phyloP scores from a whole-genome alignment of 208 protist species.

The Leptomonas seymouri region DNA sequence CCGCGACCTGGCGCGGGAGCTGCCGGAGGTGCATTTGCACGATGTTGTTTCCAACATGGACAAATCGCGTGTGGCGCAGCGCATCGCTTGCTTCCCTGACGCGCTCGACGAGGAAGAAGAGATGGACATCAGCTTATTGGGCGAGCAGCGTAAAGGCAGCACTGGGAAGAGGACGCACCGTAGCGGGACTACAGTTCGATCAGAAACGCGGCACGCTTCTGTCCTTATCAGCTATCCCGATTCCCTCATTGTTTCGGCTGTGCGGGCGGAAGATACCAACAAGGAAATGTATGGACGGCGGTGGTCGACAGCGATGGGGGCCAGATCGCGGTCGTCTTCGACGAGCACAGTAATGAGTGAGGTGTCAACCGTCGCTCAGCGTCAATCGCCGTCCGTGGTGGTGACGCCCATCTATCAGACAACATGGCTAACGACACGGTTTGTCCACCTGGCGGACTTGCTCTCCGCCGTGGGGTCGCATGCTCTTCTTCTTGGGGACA shows the following conservation, averaged over 20 bases:
- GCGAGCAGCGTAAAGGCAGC: conserved; percentile 1
- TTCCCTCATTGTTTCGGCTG: conserved; percentile 18
- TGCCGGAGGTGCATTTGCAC: conserved; percentile 8
- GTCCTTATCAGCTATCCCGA: conserved; percentile 30
- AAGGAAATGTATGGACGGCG: conserved; percentile 14
- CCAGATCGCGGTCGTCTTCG: conserved; percentile 19
- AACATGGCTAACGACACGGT: conserved; percentile 50
- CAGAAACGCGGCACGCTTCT: conserved; percentile 20
- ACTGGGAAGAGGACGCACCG: neutral
- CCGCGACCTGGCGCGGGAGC: conserved; percentile 12
- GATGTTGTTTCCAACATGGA: conserved; percentile 30
- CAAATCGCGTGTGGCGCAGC: conserved; percentile 41
- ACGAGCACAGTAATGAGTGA: conserved; percentile 2
- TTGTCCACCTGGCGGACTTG: conserved; percentile 24
- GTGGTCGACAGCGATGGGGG: conserved; percentile 6
- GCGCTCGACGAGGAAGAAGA: conserved; percentile 31
- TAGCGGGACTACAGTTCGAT: conserved; percentile 7
- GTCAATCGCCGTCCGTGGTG: neutral
- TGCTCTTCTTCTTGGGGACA: conserved; percentile 51
- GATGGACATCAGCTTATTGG: conserved; percentile 19
- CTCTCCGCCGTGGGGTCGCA: conserved; percentile 44
- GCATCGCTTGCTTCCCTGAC: conserved; percentile 45
- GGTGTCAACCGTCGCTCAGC: conserved; percentile 5
- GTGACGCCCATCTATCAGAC: conserved; percentile 54
- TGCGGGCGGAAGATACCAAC: conserved; percentile 19